Evolutionary conservation across 768 basidiomycete genomes (phyloP), one percentile per base, ranked within the genome.

Genomic region (Exsudoporus frostii): DNA sequence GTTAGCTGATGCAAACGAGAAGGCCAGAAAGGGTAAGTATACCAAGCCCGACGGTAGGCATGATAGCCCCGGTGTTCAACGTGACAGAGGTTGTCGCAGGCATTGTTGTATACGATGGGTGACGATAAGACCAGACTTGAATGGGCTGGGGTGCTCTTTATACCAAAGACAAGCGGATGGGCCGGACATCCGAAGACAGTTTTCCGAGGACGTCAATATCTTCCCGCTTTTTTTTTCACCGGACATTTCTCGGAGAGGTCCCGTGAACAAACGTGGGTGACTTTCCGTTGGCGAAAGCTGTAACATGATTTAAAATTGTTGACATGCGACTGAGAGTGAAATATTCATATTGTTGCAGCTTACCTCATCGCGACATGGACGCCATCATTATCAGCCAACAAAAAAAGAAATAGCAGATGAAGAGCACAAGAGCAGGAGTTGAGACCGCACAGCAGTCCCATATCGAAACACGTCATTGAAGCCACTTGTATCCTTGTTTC

Each of bases 51-150:
- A 90, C 73, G n/a, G n/a, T n/a, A n/a, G n/a, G n/a, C n/a, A n/a
- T 91, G 62, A 81, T 74, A 44, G 81, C 80, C 27, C 88, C 87
- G 20, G 85, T 89, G 76, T 88, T 90, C 61, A 91, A 80, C 56
- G 77, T 86, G 45, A 83, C 74, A 32, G 71, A 66, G 37, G 55
- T 74, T 41, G 68, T 71, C 25, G 76, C 75, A 58, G 80, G 79
- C 82, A 84, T 50, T 43, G 42, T 2, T 10, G 20, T 33, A 29
- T 14, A 22, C 6, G 39, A 50, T 19, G 41, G 7, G 10, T 10
- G 7, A 5, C 20, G 7, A 37, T n/a, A 37, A n/a, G 36, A n/a
- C 19, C 36, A 20, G 24, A 30, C 13, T 14, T 13, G 7, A 43
- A 38, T 41, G 17, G 34, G 33, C 22, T 13, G 10, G 8, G 4